phyloP scores from a whole-genome alignment of 345 rosid species.

The Ceriops decandra region DNA sequence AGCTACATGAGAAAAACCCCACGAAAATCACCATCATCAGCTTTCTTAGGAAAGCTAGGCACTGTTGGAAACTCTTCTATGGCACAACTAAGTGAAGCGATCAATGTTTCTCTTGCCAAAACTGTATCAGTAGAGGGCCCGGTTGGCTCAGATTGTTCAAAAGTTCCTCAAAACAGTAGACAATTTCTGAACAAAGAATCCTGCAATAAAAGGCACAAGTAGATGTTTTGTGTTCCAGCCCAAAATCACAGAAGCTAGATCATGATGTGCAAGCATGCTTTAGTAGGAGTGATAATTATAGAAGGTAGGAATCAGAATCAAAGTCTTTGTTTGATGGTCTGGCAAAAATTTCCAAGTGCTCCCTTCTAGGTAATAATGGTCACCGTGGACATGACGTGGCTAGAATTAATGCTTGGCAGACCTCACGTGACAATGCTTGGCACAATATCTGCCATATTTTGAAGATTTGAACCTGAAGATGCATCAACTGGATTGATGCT shows the following conservation, averaged over 20 bases:
- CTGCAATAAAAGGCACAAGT: constrained; percentile 31
- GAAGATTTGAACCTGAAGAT: neutral
- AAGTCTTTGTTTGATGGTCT: constrained; percentile 11
- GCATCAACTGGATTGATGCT: constrained; percentile 11
- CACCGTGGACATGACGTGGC: no score
- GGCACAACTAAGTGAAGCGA: constrained; percentile 16
- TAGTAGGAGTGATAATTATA: constrained; percentile 23
- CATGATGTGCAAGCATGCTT: constrained; percentile 27
- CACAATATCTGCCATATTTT: no score
- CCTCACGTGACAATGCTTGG: no score
- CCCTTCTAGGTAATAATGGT: constrained; percentile 13
- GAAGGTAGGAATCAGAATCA: constrained; percentile 25
- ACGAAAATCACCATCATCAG: constrained; percentile 33
- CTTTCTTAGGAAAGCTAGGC: constrained; percentile 32
- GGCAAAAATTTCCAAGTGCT: constrained; percentile 16
- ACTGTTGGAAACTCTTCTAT: constrained; percentile 25
- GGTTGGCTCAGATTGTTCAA: constrained; percentile 17
- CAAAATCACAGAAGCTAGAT: constrained; percentile 31
- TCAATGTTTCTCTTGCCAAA: constrained; percentile 25
- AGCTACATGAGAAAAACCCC: constrained; percentile 52
- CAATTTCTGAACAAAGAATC: constrained; percentile 25
- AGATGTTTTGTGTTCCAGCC: constrained; percentile 27
- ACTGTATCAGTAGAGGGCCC: constrained; percentile 23
- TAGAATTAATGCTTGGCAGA: no score
- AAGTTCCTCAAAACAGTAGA: constrained; percentile 29